Evolutionary conservation across 768 basidiomycete species (phyloP).

Genomic region (Hericium rajendrae): DNA sequence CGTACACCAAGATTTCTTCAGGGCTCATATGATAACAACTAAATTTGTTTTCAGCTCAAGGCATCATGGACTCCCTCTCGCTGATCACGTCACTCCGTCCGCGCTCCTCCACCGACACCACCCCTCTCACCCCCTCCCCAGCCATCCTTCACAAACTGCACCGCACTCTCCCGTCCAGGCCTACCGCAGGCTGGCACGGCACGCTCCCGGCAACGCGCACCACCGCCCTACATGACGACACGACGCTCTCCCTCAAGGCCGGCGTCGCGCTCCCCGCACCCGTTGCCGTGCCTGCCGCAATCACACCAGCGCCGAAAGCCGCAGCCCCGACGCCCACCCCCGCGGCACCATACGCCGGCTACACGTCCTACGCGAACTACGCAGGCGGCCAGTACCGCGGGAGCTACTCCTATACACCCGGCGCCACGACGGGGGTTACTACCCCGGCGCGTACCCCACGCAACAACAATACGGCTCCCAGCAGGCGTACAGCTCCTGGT

Average conservation of each 20-base stretch:
- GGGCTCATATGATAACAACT: neutral
- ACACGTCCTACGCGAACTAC: conserved; percentile 18
- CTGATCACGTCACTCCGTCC: conserved; percentile 66
- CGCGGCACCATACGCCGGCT: conserved; percentile 18
- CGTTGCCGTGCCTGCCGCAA: conserved; percentile 22
- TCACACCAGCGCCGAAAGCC: conserved; percentile 21
- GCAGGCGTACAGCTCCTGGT: conserved; percentile 35
- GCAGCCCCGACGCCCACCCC: conserved; percentile 20
- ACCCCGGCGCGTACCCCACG: conserved; percentile 20
- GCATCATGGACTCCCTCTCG: conserved; percentile 60
- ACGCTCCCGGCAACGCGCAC: conserved; percentile 50
- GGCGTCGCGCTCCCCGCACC: conserved; percentile 19
- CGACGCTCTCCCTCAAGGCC: conserved; percentile 55
- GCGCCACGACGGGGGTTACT: conserved; percentile 20
- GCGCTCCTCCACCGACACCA: conserved; percentile 32
- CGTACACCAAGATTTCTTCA: conserved; percentile 15
- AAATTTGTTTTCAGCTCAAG: conserved; percentile 42
- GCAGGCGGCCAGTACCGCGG: conserved; percentile 23
- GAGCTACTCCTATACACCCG: conserved; percentile 31
- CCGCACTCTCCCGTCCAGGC: conserved; percentile 51
- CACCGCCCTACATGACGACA: conserved; percentile 64
- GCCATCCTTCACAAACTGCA: conserved; percentile 62
- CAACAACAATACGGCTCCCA: conserved; percentile 22
- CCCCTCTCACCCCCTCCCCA: conserved; percentile 52
- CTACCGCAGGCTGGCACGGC: conserved; percentile 64